Conservation (phyloP, 768 basidiomycete genomes). For the Phanerochaete carnosa region DNA sequence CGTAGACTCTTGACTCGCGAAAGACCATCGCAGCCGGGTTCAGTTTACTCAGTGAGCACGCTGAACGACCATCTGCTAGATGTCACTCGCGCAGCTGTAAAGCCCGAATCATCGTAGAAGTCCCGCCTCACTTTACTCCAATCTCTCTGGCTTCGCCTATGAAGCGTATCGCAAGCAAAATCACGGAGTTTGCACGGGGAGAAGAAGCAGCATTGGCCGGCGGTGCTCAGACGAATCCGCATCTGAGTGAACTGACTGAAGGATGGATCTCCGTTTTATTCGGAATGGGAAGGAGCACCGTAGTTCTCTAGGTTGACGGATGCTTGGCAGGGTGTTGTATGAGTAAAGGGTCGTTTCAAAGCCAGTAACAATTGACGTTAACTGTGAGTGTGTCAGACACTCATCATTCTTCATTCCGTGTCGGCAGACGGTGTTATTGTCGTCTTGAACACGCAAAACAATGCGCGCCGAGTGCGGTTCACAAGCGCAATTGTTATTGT, state of each 20-base stretch:
- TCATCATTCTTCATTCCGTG: neutral
- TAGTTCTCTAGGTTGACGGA: neutral
- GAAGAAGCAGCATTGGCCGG: too few relatives aligned
- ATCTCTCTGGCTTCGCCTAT: too few relatives aligned
- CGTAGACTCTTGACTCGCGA: slow-evolving; percentile 2
- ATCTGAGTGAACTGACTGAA: too few relatives aligned
- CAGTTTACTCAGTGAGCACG: too few relatives aligned
- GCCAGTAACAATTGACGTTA: neutral
- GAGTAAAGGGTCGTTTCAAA: neutral
- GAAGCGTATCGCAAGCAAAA: too few relatives aligned
- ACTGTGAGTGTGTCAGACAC: neutral
- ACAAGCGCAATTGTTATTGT: slow-evolving; percentile 22
- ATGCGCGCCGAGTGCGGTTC: neutral
- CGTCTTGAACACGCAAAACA: slow-evolving; percentile 2
- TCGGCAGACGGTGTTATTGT: neutral
- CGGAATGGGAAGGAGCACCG: neutral
- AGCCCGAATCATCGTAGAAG: too few relatives aligned
- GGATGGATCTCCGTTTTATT: neutral
- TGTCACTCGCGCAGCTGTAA: too few relatives aligned
- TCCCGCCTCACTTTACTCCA: too few relatives aligned
- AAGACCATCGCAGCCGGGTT: neutral
- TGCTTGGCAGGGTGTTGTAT: neutral
- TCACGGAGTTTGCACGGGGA: too few relatives aligned
- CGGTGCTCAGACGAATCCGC: too few relatives aligned
- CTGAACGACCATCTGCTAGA: too few relatives aligned